Conservation (phyloP, 2,329 filamentous ascomycete genomes). For the Stachybotrys chlorohalonatus region DNA sequence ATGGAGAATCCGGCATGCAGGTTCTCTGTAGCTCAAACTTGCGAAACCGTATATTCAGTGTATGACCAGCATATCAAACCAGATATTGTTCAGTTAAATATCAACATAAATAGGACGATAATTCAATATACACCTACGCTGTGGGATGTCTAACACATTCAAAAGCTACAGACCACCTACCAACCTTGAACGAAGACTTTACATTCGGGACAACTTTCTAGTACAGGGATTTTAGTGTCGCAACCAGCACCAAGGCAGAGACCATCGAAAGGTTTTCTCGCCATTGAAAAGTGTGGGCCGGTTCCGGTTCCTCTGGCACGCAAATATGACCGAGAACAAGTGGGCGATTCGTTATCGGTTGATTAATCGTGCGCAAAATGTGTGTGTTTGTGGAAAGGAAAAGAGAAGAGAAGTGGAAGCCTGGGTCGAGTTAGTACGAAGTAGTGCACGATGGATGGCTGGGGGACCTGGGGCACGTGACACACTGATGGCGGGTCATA, state of each 20-base stretch:
- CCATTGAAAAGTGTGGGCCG: conserved; percentile 11
- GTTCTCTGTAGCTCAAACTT: no score
- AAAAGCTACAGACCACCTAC: no score
- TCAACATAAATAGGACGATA: no score
- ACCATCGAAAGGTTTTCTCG: conserved; percentile 3
- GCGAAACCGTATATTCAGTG: no score
- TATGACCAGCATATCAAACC: no score
- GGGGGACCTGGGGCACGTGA: not conserved
- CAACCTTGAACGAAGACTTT: not conserved
- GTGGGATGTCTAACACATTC: no score
- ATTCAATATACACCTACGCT: no score
- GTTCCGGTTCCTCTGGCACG: conserved; percentile 42
- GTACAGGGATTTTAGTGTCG: conserved; percentile 11
- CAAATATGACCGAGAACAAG: conserved; percentile 52
- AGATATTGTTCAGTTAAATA: no score
- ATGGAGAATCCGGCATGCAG: no score
- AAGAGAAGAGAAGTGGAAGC: conserved; percentile 7
- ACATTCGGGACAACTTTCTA: not conserved
- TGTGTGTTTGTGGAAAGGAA: conserved; percentile 27
- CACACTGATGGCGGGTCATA: not conserved
- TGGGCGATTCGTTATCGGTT: conserved; percentile 44
- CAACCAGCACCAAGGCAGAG: conserved; percentile 17
- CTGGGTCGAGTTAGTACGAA: not conserved
- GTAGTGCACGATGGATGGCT: not conserved
- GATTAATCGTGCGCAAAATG: conserved; percentile 51